Evolutionary conservation across 768 basidiomycete species (phyloP).

Genomic region (Crucibulum laeve): DNA sequence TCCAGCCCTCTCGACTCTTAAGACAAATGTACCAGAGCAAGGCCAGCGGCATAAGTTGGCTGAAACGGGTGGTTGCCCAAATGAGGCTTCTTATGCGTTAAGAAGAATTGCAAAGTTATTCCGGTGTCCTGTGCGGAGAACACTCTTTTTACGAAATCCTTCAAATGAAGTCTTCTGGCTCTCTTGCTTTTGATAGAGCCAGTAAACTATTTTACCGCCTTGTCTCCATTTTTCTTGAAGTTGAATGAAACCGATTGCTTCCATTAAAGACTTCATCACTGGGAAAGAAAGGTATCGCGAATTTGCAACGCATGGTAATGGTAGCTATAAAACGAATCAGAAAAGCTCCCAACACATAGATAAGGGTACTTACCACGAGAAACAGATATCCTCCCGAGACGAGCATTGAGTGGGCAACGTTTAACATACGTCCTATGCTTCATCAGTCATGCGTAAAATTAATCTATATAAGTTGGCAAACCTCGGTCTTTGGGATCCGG

Average conservation of each 20-base stretch:
- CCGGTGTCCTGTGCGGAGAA: conserved; percentile 56
- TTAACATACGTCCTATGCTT: conserved; percentile 64
- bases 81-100: conserved; percentile 8
- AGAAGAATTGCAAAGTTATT: conserved; percentile 73
- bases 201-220: conserved; percentile 85
- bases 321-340: conserved; percentile 48
- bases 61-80: conserved; percentile 2
- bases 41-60: neutral
- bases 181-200: conserved; percentile 60
- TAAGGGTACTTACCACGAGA: conserved; percentile 52
- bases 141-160: conserved; percentile 41
- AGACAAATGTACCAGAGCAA: neutral
- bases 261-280: conserved; percentile 55
- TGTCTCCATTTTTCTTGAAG: conserved; percentile 56
- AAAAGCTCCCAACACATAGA: neutral
- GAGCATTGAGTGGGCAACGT: conserved; percentile 54
- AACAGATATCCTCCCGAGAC: conserved; percentile 56
- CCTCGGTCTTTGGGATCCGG: conserved; percentile 74
- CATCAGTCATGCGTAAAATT: neutral
- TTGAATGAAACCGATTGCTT: conserved; percentile 56
- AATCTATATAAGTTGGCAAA: conserved; percentile 18
- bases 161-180: neutral
- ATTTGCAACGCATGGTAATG: conserved; percentile 79
- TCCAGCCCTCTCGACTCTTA: too few relatives aligned
- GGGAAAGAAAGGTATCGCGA: conserved; percentile 75